These are phyloP conservation scores for Penicillium diatomitis DNA, from an alignment of 495 filamentous ascomycete species.

Conservation along the genomic window DNA sequence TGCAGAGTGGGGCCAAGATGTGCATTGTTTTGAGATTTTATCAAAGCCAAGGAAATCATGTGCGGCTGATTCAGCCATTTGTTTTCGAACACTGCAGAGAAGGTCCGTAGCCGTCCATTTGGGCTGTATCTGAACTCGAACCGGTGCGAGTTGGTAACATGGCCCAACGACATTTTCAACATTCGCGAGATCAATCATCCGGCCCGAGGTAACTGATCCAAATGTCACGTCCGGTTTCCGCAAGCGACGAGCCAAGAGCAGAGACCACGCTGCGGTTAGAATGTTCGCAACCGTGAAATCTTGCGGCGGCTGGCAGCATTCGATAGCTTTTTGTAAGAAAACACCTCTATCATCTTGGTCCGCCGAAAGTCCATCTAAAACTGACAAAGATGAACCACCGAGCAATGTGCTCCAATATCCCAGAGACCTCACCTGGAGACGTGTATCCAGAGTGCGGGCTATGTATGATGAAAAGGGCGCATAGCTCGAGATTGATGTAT, in stretches of 20 bases:
- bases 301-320: conserved; percentile 30
- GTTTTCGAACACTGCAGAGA: conserved; percentile 23
- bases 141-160: conserved; percentile 30
- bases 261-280: conserved; percentile 54
- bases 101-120: conserved; percentile 29
- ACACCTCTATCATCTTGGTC: conserved; percentile 28
- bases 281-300: conserved; percentile 49
- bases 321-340: conserved; percentile 29
- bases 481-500: conserved; percentile 13
- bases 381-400: conserved; percentile 38
- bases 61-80: conserved; percentile 18
- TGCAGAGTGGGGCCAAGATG: conserved; percentile 12
- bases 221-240: conserved; percentile 45
- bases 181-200: conserved; percentile 34
- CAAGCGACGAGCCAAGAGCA: conserved; percentile 46
- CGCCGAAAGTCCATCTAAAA: conserved; percentile 25
- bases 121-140: conserved; percentile 22
- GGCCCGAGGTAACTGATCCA: conserved; percentile 46
- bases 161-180: conserved; percentile 39
- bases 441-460: conserved; percentile 8
- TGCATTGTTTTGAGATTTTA: conserved; percentile 19
- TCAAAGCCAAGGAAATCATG: conserved; percentile 25
- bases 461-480: conserved; percentile 48
- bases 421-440: conserved; percentile 12
- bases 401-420: conserved; percentile 47